A percentile compares a stretch with the other conserved stretches of the same genome.
phyloP scores from a whole-genome alignment of 257 asterid species.

The Osmanthus fragrans region DNA sequence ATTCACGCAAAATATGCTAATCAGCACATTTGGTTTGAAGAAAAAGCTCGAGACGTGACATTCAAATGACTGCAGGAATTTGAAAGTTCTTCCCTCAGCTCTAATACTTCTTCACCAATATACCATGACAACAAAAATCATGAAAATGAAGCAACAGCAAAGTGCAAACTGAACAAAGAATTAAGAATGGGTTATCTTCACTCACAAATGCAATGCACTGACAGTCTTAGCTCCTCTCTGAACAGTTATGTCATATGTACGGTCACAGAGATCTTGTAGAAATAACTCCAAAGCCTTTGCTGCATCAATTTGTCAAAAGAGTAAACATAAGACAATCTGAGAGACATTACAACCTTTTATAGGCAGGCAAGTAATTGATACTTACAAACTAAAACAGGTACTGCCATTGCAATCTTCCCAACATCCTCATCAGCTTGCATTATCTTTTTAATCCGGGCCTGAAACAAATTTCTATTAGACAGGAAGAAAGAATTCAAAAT shows the following conservation, averaged over 20 bases:
- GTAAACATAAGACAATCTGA: slow-evolving; percentile 15
- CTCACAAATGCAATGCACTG: slow-evolving; percentile 85
- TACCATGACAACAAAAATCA: not conserved
- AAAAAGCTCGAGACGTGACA: not conserved
- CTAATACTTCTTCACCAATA: not conserved
- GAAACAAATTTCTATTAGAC: slow-evolving; percentile 24
- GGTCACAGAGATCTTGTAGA: slow-evolving; percentile 98
- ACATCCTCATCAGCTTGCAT: slow-evolving; percentile 99
- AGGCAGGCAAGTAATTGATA: slow-evolving; percentile 12
- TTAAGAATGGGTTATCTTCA: slow-evolving; percentile 22
- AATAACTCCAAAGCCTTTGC: slow-evolving; percentile 96
- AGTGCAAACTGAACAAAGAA: slow-evolving; percentile 9
- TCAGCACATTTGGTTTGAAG: not conserved
- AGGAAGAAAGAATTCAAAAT: not conserved
- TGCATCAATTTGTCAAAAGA: slow-evolving; percentile 41
- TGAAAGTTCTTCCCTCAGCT: not conserved
- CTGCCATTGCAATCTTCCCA: slow-evolving; percentile 95
- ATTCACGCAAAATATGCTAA: not conserved
- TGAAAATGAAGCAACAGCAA: not conserved
- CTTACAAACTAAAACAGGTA: slow-evolving; percentile 95
- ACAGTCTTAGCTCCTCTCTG: slow-evolving; percentile 97
- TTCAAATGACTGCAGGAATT: not conserved
- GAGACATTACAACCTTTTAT: slow-evolving; percentile 9
- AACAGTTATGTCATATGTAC: slow-evolving; percentile 89
- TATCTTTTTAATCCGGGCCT: slow-evolving; percentile 92